These are phyloP conservation scores for Aspergillus campestris DNA, from an alignment of 495 filamentous ascomycete species.

Conservation along the genomic window DNA sequence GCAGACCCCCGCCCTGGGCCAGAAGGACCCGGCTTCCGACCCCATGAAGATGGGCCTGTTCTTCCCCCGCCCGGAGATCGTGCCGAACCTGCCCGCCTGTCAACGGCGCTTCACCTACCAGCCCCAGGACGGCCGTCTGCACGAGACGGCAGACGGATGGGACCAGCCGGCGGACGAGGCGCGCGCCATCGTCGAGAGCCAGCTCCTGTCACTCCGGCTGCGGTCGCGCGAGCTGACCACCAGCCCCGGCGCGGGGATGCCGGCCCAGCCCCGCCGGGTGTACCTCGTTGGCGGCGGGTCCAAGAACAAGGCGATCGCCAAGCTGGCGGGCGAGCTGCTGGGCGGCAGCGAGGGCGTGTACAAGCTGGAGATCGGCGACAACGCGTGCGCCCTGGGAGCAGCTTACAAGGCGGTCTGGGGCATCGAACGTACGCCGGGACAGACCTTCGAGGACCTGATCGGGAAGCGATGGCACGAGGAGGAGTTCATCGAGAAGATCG, in stretches of 20 bases:
- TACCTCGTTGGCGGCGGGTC: constrained; percentile 92
- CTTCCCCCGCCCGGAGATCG: constrained; percentile 93
- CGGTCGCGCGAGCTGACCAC: constrained; percentile 68
- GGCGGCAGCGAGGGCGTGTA: constrained; percentile 86
- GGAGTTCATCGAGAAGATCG: constrained; percentile 71
- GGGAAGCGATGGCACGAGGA: constrained; percentile 77
- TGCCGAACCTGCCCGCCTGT: constrained; percentile 76
- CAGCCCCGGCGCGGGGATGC: constrained; percentile 44
- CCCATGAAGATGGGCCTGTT: constrained; percentile 77
- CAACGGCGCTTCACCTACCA: constrained; percentile 75
- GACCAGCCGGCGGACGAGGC: constrained; percentile 57
- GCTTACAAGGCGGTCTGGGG: constrained; percentile 98
- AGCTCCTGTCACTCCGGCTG: constrained; percentile 82
- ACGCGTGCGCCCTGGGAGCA: constrained; percentile 87
- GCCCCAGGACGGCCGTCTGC: constrained; percentile 29
- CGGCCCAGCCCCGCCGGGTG: constrained; percentile 77
- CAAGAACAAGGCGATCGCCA: constrained; percentile 77
- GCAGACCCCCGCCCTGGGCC: constrained; percentile 58
- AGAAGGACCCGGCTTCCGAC: constrained; percentile 36
- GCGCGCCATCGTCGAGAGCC: constrained; percentile 85
- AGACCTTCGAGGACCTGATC: constrained; percentile 84
- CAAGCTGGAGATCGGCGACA: constrained; percentile 87
- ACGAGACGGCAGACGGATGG: constrained; percentile 41
- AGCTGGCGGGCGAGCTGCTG: constrained; percentile 74
- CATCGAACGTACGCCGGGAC: constrained; percentile 53